Evolutionary conservation across 805 yeast genomes (phyloP).

Genomic region (Saccharomycopsis sp.): DNA sequence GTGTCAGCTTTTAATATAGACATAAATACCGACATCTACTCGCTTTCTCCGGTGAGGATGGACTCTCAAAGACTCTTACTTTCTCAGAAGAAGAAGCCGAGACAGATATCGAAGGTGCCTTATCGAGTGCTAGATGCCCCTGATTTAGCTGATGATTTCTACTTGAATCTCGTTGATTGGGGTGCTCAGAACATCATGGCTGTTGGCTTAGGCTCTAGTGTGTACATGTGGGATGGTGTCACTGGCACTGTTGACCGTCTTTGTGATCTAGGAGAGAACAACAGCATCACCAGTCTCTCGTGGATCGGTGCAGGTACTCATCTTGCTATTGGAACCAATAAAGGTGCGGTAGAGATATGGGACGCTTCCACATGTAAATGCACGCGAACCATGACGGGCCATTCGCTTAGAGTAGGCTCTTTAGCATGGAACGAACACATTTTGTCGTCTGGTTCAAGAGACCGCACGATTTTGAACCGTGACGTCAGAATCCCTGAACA

Average conservation of each 20-base stretch:
- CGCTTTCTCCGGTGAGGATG: constrained; percentile 80
- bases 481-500: constrained; percentile 88
- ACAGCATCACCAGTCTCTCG: constrained; percentile 71
- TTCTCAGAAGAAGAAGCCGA: constrained; percentile 73
- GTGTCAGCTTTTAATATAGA: constrained; percentile 49
- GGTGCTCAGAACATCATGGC: constrained; percentile 83
- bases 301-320: constrained; percentile 97
- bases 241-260: constrained; percentile 77
- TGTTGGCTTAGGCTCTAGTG: constrained; percentile 84
- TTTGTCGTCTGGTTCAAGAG: constrained; percentile 81
- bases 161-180: constrained; percentile 91
- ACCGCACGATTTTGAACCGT: constrained; percentile 75
- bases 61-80: constrained; percentile 76
- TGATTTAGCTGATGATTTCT: constrained; percentile 88
- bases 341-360: constrained; percentile 91
- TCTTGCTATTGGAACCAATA: constrained; percentile 82
- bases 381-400: constrained; percentile 90
- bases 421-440: constrained; percentile 93
- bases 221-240: constrained; percentile 85
- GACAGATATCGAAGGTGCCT: constrained; percentile 81
- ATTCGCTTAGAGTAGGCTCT: constrained; percentile 74
- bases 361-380: constrained; percentile 80
- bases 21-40: constrained; percentile 67
- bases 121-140: constrained; percentile 95
- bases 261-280: constrained; percentile 65